Evolutionary conservation across 2,329 filamentous ascomycete genomes (phyloP), one percentile per base, ranked within the genome.

Genomic region (Fusarium pininemorale): DNA sequence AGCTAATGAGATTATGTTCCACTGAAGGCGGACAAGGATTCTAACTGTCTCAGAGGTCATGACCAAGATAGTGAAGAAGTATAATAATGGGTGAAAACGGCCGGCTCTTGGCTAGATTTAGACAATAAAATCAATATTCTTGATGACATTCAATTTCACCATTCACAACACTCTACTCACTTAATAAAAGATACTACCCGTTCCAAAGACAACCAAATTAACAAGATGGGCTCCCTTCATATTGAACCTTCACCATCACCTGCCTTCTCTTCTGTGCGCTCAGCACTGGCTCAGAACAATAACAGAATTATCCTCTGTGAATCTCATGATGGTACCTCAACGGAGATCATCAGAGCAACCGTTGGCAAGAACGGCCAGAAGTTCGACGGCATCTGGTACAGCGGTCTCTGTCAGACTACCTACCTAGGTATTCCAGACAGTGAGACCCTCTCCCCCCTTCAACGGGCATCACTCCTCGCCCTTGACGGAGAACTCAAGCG

Each of bases 351-450:
- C 39, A 57, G 65, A 45, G 50, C 39, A 22, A 53, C 65, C 13
- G 39, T 68, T 37, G 65, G 45, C 13, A 59, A 54, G 18, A 53
- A 68, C 16, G 65, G 65, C 61, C 61, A 68, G 47, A 50, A 24
- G 24, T 68, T 68, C 16, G 60, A 68, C 22, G 65, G 65, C 35
- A 65, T 68, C 61, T 68, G 65, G 65, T 65, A 65, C 61, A 68
- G 65, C n/a, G 65, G 65, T 14, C 65, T 68, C 63, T 65, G 61
- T 35, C 65, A 68, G 65, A 68, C 65, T 15, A 68, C 65, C 35
- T 65, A 65, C 13, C 45, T 68, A 8, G 65, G 65, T 10, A 57
- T 68, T 18, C 65, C 65, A 24, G 65, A 68, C 38, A 68, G 53
- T 16, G 65, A 68, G 61, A 57, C 63, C 1, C 45, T 68, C 26